phyloP scores from a whole-genome alignment of 106 monocot species.

The Xerophyta viscosa region DNA sequence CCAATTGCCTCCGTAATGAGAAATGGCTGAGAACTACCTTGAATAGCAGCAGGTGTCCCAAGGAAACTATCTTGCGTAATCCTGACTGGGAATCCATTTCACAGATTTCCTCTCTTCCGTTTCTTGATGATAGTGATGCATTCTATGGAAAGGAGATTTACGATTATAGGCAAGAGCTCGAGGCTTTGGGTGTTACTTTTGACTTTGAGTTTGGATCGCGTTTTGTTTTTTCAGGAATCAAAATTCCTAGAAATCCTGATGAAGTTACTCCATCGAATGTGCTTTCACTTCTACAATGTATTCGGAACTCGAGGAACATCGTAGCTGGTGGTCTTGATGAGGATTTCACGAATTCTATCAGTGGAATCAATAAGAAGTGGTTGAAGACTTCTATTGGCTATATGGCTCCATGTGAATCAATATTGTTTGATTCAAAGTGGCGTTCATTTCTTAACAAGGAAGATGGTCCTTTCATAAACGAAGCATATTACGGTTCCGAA shows the following conservation, averaged over 20 bases:
- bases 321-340: too few species aligned
- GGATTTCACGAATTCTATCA: slow-evolving; percentile 13
- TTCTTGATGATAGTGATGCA: slow-evolving; percentile 21
- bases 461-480: slow-evolving; percentile 45
- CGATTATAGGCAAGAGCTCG: slow-evolving; percentile 37
- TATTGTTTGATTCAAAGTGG: slow-evolving; percentile 22
- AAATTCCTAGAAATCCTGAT: slow-evolving; percentile 23
- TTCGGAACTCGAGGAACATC: slow-evolving; percentile 15
- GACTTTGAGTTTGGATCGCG: slow-evolving; percentile 21
- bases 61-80: slow-evolving; percentile 26
- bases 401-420: slow-evolving; percentile 12
- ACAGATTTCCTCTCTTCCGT: slow-evolving; percentile 24
- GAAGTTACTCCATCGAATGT: slow-evolving; percentile 9
- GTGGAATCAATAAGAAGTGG: slow-evolving; percentile 28
- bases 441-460: slow-evolving; percentile 4
- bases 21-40: slow-evolving; percentile 35
- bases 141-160: slow-evolving; percentile 21
- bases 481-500: slow-evolving; percentile 27
- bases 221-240: slow-evolving; percentile 25
- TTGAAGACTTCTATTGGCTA: slow-evolving; percentile 33
- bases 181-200: slow-evolving; percentile 18
- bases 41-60: slow-evolving; percentile 18
- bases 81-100: slow-evolving; percentile 23
- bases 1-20: slow-evolving; percentile 14
- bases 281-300: slow-evolving; percentile 35